Evolutionary conservation across 2,329 filamentous ascomycete species (phyloP).

Genomic region (Raffaelea arxii): DNA sequence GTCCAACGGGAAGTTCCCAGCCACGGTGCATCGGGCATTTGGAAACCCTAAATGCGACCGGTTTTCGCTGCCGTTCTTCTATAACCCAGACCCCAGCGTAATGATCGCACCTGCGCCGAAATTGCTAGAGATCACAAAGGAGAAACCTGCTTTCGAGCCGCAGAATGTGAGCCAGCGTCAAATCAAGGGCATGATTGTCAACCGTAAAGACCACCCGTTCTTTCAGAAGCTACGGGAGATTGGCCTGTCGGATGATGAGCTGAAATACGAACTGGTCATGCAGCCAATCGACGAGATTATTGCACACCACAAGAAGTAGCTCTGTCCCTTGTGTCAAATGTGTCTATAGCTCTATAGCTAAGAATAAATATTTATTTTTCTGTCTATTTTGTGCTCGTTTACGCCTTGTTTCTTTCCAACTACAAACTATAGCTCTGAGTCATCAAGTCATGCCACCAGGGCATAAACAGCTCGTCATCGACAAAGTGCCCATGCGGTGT

Average conservation of each 20-base stretch:
- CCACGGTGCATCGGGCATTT: slow-evolving; percentile 39
- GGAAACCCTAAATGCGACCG: slow-evolving; percentile 30
- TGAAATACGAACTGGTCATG: not conserved
- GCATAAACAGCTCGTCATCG: slow-evolving; percentile 3
- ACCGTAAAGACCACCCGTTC: slow-evolving; percentile 1
- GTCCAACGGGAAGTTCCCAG: slow-evolving; percentile 37
- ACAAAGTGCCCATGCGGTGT: not conserved
- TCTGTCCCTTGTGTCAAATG: too few species aligned
- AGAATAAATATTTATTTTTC: not conserved
- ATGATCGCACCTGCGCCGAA: not conserved
- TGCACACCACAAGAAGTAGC: too few species aligned
- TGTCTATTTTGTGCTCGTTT: not conserved
- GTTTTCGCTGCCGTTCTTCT: slow-evolving; percentile 47
- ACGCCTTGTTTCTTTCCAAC: not conserved
- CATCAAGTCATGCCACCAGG: not conserved
- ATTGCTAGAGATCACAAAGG: not conserved
- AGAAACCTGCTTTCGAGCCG: not conserved
- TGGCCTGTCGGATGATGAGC: not conserved
- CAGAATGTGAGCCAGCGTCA: not conserved
- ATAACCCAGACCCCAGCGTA: slow-evolving; percentile 31
- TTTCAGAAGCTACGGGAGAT: not conserved
- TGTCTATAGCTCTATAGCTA: too few species aligned
- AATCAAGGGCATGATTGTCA: not conserved
- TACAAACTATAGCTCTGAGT: not conserved
- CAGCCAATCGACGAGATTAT: not conserved